Evolutionary conservation across 805 yeast species (phyloP).

Genomic region (Debaryomyces tyrocola): DNA sequence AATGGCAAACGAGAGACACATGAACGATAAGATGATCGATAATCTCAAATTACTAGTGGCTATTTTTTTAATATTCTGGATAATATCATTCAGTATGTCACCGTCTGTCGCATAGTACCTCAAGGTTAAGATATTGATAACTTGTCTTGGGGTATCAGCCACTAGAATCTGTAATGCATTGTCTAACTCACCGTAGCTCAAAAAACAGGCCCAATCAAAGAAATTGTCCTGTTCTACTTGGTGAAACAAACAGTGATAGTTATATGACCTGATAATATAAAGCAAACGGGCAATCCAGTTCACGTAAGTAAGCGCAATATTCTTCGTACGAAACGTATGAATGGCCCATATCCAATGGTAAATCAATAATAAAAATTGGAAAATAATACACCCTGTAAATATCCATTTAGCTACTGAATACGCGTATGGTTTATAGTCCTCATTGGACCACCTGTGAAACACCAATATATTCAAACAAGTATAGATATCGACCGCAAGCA

Average conservation of each 20-base stretch:
- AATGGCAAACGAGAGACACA: conserved; percentile 71
- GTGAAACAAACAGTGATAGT: conserved; percentile 71
- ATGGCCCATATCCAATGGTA: conserved; percentile 62
- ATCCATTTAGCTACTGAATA: conserved; percentile 63
- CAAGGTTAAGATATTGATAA: conserved; percentile 74
- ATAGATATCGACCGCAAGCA: conserved; percentile 69
- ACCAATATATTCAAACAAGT: conserved; percentile 75
- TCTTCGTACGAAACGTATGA: conserved; percentile 55
- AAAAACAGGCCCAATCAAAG: conserved; percentile 68
- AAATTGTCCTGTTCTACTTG: conserved; percentile 61
- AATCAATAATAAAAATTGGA: conserved; percentile 58
- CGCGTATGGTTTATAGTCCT: conserved; percentile 45
- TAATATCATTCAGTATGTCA: conserved; percentile 41
- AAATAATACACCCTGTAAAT: conserved; percentile 77
- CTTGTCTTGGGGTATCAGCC: conserved; percentile 88
- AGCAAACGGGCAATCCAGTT: conserved; percentile 60
- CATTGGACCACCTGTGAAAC: conserved; percentile 65
- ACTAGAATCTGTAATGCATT: conserved; percentile 60
- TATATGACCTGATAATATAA: conserved; percentile 57
- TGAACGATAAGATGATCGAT: conserved; percentile 71
- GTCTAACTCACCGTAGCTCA: conserved; percentile 63
- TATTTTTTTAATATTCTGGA: conserved; percentile 50
- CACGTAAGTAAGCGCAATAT: conserved; percentile 69
- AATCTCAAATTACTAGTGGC: conserved; percentile 63
- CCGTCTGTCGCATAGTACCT: conserved; percentile 50